A percentile compares a stretch with the other conserved stretches of the same genome.
phyloP scores from a whole-genome alignment of 352 stramenopile species.

The Globisporangium nagaii region DNA sequence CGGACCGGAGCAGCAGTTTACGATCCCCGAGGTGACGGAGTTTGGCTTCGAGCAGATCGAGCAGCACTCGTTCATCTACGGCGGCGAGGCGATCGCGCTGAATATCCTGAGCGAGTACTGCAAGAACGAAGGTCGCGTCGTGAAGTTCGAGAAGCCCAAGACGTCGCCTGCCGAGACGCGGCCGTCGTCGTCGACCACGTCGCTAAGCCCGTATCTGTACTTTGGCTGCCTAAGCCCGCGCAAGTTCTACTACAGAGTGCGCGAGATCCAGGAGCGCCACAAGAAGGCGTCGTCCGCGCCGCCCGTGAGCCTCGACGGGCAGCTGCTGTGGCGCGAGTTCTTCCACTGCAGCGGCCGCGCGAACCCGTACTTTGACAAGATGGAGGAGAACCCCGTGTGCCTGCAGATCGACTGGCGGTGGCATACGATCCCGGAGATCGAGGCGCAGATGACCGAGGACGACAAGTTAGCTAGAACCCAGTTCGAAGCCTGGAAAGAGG shows the following conservation, averaged over 20 bases:
- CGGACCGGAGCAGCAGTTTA: conserved; percentile 56
- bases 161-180: conserved; percentile 88
- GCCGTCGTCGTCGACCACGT: conserved; percentile 92
- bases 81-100: conserved; percentile 60
- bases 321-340: conserved; percentile 96
- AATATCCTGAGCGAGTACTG: conserved; percentile 66
- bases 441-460: conserved; percentile 66
- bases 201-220: conserved; percentile 92
- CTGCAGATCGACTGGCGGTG: conserved; percentile 80
- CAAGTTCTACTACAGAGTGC: conserved; percentile 89
- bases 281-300: conserved; percentile 70
- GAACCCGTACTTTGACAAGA: conserved; percentile 91
- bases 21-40: conserved; percentile 53
- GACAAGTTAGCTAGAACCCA: conserved; percentile 78
- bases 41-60: conserved; percentile 52
- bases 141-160: conserved; percentile 97
- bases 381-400: conserved; percentile 92
- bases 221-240: conserved; percentile 91
- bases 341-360: conserved; percentile 83
- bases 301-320: conserved; percentile 90
- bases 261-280: conserved; percentile 64
- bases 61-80: conserved; percentile 71
- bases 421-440: conserved; percentile 78
- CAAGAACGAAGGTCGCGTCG: conserved; percentile 79
- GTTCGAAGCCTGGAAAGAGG: conserved; percentile 93